phyloP scores from a whole-genome alignment of 1,284 basidiomycete species.

The Phlebopus sp. region DNA sequence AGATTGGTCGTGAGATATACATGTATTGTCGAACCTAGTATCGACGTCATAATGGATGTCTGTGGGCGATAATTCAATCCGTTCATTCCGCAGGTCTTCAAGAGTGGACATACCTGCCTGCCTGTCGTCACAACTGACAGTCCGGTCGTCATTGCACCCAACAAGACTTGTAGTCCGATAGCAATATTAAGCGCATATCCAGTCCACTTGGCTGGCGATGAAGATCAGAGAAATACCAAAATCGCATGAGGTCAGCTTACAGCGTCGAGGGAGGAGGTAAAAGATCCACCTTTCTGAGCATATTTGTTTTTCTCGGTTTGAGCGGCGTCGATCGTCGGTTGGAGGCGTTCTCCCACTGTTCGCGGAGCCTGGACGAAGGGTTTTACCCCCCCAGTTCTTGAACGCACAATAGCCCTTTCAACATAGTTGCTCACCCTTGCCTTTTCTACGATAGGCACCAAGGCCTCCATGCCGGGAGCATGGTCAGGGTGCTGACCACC shows the following conservation, averaged over 20 bases:
- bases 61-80: constrained; percentile 9
- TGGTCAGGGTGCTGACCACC: neutral
- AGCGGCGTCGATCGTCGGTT: constrained; percentile 33
- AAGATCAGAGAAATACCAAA: neutral
- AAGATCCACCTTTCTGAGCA: constrained; percentile 11
- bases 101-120: constrained; percentile 21
- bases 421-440: neutral
- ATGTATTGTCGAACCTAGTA: constrained; percentile 26
- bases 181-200: constrained; percentile 37
- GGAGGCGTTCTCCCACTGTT: constrained; percentile 30
- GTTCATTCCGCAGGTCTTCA: neutral
- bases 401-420: neutral
- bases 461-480: neutral
- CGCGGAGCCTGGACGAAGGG: neutral
- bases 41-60: constrained; percentile 34
- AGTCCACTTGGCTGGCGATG: constrained; percentile 31
- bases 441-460: neutral
- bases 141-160: constrained; percentile 43
- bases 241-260: too few relatives aligned
- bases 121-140: constrained; percentile 38
- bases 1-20: neutral
- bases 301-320: constrained; percentile 19
- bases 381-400: neutral
- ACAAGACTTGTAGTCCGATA: constrained; percentile 39
- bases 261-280: neutral